Evolutionary conservation across 345 rosid species (phyloP), one percentile per base, ranked within the genome.

Genomic region (Ceriops zippeliana): DNA sequence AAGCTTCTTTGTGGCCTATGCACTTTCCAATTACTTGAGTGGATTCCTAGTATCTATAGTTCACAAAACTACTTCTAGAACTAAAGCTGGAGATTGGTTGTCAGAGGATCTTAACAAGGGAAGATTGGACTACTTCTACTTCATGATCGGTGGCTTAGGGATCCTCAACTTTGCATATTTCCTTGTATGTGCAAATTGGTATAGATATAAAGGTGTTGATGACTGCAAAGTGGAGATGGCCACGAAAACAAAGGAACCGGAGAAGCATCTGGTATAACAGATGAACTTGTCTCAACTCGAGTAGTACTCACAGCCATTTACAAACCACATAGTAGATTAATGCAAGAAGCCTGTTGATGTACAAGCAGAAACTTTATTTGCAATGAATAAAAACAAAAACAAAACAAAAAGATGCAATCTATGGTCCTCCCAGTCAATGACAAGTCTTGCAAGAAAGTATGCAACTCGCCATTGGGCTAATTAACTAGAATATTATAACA

Each of bases 81-180:
- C 30, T 56, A 56, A 24, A 24, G 17, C 28, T 8, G 59, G 59
- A 56, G 59, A 56, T 27, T 56, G 59, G 59, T 24, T 56, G 21
- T 17, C 31, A 11, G 59, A 56, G 28, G 59, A 56, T 56, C 59
- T 56, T 22, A 56, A 56, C 59, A 56, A 56, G 59, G 59, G 59
- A 56, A 56, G 59, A 56, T 56, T 56, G 28, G 59, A 56, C 28
- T 24, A 56, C 28, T 56, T 56, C 31, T 56, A 56, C 28, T 56
- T 56, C 59, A 56, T 24, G 59, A 56, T 56, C 16, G 31, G 59
- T 21, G 59, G 31, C 28, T 27, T 56, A 31, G 59, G 59, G 16
- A 22, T 56, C 28, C 28, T 56, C 59, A 56, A 56, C 59, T 24
- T 56, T 56, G 17, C 28, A 21, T 56, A 24, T 56, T 56, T 56